Conservation (phyloP, 2,329 filamentous ascomycete species). For the Coniochaeta hoffmannii region DNA sequence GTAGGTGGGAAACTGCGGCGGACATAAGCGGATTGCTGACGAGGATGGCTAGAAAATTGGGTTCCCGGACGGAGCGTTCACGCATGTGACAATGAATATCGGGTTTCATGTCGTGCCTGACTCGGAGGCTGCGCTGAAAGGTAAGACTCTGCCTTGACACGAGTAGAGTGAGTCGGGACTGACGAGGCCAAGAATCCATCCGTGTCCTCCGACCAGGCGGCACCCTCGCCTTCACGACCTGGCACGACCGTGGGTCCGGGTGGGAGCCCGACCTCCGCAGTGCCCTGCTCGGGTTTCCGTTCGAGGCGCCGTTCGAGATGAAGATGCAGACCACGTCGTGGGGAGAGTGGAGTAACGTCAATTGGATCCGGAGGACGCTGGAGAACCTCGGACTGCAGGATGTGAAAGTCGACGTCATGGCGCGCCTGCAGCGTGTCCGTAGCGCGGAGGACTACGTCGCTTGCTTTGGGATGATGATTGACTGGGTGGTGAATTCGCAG, state of each 20-base stretch:
- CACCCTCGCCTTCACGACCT: slow-evolving; percentile 44
- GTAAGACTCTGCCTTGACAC: slow-evolving; percentile 4
- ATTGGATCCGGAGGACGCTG: slow-evolving; percentile 30
- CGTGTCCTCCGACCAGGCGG: slow-evolving; percentile 54
- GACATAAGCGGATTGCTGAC: not conserved
- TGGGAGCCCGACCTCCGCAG: slow-evolving; percentile 30
- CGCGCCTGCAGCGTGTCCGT: slow-evolving; percentile 21
- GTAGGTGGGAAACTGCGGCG: slow-evolving; percentile 16
- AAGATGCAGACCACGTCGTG: slow-evolving; percentile 32
- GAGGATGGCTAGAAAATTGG: slow-evolving; percentile 13
- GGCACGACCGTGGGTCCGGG: slow-evolving; percentile 20
- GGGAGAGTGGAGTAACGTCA: slow-evolving; percentile 30
- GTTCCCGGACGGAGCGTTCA: slow-evolving; percentile 10
- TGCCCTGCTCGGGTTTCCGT: slow-evolving; percentile 32
- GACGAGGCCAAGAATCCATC: slow-evolving; percentile 39
- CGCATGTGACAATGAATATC: slow-evolving; percentile 18
- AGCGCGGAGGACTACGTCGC: slow-evolving; percentile 27
- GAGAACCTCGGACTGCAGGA: slow-evolving; percentile 27
- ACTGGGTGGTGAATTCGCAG: slow-evolving; percentile 26
- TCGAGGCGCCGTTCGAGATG: slow-evolving; percentile 26
- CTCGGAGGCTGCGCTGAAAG: slow-evolving; percentile 17
- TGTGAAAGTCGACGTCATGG: slow-evolving; percentile 24
- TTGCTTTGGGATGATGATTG: slow-evolving; percentile 29
- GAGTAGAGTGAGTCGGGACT: not conserved
- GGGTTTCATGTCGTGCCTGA: slow-evolving; percentile 19